Percentiles rank a stretch among this genome's conserved stretches.
Evolutionary conservation across 2,329 filamentous ascomycete genomes (phyloP).

Genomic region (Atkinsonella hypoxylon): DNA sequence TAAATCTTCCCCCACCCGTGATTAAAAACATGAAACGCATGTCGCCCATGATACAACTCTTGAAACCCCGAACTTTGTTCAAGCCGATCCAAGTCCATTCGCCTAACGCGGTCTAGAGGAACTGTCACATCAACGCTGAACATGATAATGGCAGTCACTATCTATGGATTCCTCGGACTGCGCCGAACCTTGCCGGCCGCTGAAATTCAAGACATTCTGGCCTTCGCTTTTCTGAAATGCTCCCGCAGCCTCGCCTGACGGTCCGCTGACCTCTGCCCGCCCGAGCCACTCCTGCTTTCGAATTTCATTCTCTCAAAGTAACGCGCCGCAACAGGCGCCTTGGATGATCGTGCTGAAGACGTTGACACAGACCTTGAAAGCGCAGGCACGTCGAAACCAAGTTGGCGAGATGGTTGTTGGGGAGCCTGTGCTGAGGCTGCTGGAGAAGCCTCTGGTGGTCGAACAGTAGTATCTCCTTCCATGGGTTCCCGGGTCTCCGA

Average conservation of each 20-base stretch:
- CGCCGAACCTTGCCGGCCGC: conserved; percentile 1
- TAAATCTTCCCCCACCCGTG: neutral
- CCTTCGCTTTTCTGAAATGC: conserved; percentile 15
- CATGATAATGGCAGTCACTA: neutral
- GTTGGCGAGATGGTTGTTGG: conserved; percentile 7
- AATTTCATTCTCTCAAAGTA: conserved; percentile 13
- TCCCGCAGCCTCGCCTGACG: conserved; percentile 15
- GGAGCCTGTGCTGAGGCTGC: neutral
- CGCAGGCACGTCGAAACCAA: conserved; percentile 9
- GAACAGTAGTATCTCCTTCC: conserved; percentile 4
- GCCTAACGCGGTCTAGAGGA: neutral
- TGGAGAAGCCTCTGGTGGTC: neutral
- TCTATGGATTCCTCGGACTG: neutral
- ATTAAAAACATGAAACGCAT: neutral
- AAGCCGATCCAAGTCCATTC: too few relatives aligned
- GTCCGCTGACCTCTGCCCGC: conserved; percentile 8
- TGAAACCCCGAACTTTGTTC: too few relatives aligned
- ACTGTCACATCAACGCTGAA: neutral
- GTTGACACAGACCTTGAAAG: conserved; percentile 10
- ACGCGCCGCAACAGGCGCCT: conserved; percentile 11
- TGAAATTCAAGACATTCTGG: conserved; percentile 7
- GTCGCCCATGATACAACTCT: too few relatives aligned
- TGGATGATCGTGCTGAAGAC: conserved; percentile 7
- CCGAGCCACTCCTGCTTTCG: conserved; percentile 6
- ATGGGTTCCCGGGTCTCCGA: neutral